Conservation (phyloP, 805 yeast species). For the Saccharomycopsis sp. region DNA sequence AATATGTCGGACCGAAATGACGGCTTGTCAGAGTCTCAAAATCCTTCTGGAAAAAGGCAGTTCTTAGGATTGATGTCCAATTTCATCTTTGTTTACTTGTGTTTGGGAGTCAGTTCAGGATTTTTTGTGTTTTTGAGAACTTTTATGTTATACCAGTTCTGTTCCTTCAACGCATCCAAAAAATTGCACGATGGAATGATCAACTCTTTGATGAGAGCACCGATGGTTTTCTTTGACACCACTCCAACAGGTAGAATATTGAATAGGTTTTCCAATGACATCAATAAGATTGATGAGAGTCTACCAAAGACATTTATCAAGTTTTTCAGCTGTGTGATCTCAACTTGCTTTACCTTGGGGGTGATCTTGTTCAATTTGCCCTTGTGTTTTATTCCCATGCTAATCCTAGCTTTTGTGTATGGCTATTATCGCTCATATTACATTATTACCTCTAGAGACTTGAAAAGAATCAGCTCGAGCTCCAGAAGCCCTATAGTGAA, state of each 20-base stretch:
- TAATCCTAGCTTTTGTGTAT: slow-evolving; percentile 42
- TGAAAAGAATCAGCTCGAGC: slow-evolving; percentile 61
- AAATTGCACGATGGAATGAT: slow-evolving; percentile 54
- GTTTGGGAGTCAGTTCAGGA: slow-evolving; percentile 45
- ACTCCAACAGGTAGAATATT: slow-evolving; percentile 61
- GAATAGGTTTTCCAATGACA: slow-evolving; percentile 58
- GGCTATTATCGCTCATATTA: slow-evolving; percentile 64
- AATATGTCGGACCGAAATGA: slow-evolving; percentile 52
- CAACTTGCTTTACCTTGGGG: slow-evolving; percentile 39
- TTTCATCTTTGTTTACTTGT: slow-evolving; percentile 46
- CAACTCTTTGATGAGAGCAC: slow-evolving; percentile 41
- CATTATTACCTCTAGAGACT: slow-evolving; percentile 61
- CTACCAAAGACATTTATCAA: slow-evolving; percentile 47
- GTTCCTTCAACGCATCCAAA: slow-evolving; percentile 49
- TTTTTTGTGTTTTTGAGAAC: slow-evolving; percentile 39
- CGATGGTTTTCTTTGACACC: slow-evolving; percentile 61
- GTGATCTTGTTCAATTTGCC: slow-evolving; percentile 50
- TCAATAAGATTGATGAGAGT: slow-evolving; percentile 45
- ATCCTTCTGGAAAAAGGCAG: too few relatives aligned
- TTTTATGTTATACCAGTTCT: slow-evolving; percentile 40
- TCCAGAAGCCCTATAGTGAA: slow-evolving; percentile 73
- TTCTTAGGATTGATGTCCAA: slow-evolving; percentile 26
- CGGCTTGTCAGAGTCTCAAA: neutral
- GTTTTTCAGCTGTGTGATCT: slow-evolving; percentile 37
- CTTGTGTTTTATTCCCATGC: slow-evolving; percentile 38